Base-by-base conservation (phyloP, 331 rosid genomes). In the Quercus lobata region DNA sequence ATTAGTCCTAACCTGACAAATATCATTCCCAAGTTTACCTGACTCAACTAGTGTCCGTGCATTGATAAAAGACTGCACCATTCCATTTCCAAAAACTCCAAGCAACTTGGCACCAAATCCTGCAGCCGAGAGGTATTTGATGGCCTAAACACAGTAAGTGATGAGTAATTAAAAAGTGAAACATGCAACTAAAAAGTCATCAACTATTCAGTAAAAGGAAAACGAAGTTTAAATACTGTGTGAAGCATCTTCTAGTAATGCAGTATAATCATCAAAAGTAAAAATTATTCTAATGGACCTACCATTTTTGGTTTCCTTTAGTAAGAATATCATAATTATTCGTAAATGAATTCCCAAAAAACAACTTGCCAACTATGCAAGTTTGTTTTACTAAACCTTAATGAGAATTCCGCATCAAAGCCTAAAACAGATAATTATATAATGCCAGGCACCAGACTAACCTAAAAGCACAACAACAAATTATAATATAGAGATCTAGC, bases 91-190 rank as follows among this genome's bases (percentile, higher is more conserved):
- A 83, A 93, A 96, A 81, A 91, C 85, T 63, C 91, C 99, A 61
- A 96, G 97, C 87, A 92, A 87, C 84, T 76, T 86, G 62, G 99
- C 99, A 35, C 99, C 98, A 90, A 96, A 96, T 79, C 98, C 98
- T 73, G 96, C 99, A 78, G 88, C 92, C 32, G 98, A 93, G 81
- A 96, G 89, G 92, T 88, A 88, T 79, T 93, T 91, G 89, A 89
- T 93, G 78, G 97, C 93, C 98, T 96, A 81, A 80, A 87, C 82
- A 86, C 74, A 77, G 82, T 53, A 85, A 79, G 78, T 81, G 41
- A 78, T 37, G 76, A 77, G 79, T 27, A 78, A 82, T 72, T 57
- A 82, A 62, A 60, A 72, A 79, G 80, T 46, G 22, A 84, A 81
- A 55, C 69, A 24, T 6, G 19, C 76, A 78, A 75, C 21, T 56